Percentiles rank a stretch among this genome's conserved stretches.
Evolutionary conservation across 164 flowering plant species (phyloP).

Genomic region (Litsea cubeba): DNA sequence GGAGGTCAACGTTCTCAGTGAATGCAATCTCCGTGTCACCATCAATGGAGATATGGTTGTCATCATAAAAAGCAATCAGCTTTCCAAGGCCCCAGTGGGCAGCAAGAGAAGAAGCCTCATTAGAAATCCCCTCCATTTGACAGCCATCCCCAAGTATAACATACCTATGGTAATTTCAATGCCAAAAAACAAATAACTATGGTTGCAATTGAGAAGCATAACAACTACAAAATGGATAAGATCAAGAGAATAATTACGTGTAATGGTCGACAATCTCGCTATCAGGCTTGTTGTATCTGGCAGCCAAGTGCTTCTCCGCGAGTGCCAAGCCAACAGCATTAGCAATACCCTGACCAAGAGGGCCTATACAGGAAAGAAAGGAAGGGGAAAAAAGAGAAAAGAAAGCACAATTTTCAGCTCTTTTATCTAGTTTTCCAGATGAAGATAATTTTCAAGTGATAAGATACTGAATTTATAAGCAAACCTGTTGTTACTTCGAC

Average conservation of each 20-base stretch:
- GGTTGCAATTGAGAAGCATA: background rate
- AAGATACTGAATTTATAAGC: slow-evolving; percentile 4
- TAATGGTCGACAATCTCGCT: slow-evolving; percentile 89
- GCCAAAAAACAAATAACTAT: background rate
- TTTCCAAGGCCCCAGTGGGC: slow-evolving; percentile 99
- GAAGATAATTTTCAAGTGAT: background rate
- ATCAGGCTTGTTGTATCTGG: slow-evolving; percentile 88
- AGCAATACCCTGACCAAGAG: slow-evolving; percentile 97
- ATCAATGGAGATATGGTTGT: slow-evolving; percentile 95
- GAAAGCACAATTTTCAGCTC: background rate
- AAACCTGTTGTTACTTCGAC: slow-evolving; percentile 98
- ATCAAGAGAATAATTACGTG: slow-evolving; percentile 47
- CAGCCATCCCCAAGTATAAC: slow-evolving; percentile 91
- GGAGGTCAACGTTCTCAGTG: slow-evolving; percentile 79
- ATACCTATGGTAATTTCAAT: slow-evolving; percentile 42
- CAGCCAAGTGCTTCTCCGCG: slow-evolving; percentile 98
- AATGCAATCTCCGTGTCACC: slow-evolving; percentile 95
- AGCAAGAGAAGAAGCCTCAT: slow-evolving; percentile 93
- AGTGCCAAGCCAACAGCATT: slow-evolving; percentile 98
- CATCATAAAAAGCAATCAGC: slow-evolving; percentile 95
- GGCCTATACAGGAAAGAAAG: slow-evolving; percentile 45
- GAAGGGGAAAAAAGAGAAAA: background rate
- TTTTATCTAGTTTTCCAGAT: background rate
- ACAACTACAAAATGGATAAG: background rate
- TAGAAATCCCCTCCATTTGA: slow-evolving; percentile 95